These are phyloP conservation scores for Daldinia sp. DNA, from an alignment of 2,329 filamentous ascomycete species.

Conservation along the genomic window DNA sequence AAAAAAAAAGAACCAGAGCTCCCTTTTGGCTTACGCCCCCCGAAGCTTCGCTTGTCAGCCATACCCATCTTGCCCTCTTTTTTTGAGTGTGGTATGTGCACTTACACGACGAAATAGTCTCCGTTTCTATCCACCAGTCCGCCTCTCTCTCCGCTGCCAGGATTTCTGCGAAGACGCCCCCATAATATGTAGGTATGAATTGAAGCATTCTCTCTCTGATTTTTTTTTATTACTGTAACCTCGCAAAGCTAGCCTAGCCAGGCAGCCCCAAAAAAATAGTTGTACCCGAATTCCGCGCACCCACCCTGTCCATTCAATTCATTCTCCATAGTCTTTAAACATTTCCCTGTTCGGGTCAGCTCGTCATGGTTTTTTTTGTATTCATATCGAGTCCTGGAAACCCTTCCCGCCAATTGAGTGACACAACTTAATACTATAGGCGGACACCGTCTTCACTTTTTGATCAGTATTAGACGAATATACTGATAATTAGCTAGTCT, in stretches of 20 bases:
- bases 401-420: constrained; percentile 43
- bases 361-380: constrained; percentile 43
- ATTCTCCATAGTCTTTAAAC: constrained; percentile 40
- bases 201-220: constrained; percentile 35
- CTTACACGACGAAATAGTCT: constrained; percentile 19
- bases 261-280: constrained; percentile 41
- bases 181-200: constrained; percentile 34
- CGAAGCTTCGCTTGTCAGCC: not conserved
- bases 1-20: constrained; percentile 20
- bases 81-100: constrained; percentile 24
- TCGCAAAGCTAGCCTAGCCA: constrained; percentile 42
- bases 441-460: constrained; percentile 35
- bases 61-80: not conserved
- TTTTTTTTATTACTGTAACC: constrained; percentile 42
- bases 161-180: constrained; percentile 36
- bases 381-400: constrained; percentile 40
- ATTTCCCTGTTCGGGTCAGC: constrained; percentile 42
- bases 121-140: constrained; percentile 19
- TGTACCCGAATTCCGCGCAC: constrained; percentile 38
- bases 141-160: constrained; percentile 30
- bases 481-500: constrained; percentile 13
- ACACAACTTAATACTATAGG: constrained; percentile 38
- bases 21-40: constrained; percentile 12
- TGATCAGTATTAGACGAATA: constrained; percentile 21
- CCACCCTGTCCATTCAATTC: constrained; percentile 41